These are phyloP conservation scores for Bonia amplexicaulis DNA, from an alignment of 176 grass and related monocot species.

Conservation along the genomic window DNA sequence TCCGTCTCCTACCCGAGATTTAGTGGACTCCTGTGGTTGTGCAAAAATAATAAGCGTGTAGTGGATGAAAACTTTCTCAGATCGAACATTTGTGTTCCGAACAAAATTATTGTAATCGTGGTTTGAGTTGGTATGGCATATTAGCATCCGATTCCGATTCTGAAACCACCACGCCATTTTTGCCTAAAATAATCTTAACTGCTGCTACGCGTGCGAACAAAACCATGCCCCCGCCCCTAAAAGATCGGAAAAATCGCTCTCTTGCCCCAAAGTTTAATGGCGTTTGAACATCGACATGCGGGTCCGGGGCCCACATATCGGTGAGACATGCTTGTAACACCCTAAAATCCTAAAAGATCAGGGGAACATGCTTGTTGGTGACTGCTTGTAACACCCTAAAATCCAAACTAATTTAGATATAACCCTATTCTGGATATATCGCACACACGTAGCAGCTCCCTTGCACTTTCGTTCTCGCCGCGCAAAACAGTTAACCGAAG, in stretches of 20 bases:
- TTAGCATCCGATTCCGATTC: background rate
- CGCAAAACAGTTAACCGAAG: too few species aligned
- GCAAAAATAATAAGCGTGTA: conserved; percentile 16
- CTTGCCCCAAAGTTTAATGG: too few species aligned
- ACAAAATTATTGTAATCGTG: background rate
- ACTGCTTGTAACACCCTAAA: background rate
- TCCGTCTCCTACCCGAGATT: conserved; percentile 12
- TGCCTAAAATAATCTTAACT: background rate
- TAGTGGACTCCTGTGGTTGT: background rate
- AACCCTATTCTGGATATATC: too few species aligned
- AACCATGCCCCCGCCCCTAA: too few species aligned
- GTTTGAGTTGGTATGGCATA: background rate
- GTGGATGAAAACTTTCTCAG: background rate
- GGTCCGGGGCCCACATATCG: too few species aligned
- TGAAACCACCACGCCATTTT: background rate
- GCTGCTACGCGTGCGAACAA: background rate
- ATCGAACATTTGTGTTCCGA: background rate
- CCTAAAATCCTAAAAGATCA: too few species aligned
- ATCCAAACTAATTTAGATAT: too few species aligned
- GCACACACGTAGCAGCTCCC: too few species aligned
- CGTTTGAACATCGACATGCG: too few species aligned
- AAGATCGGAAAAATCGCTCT: too few species aligned
- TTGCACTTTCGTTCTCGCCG: too few species aligned
- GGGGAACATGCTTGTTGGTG: background rate
- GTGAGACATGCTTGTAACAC: too few species aligned